A percentile compares a stretch with the other conserved stretches of the same genome.
Conservation (phyloP, 2,329 filamentous ascomycete species). For the Leptosphaerulina australis region DNA sequence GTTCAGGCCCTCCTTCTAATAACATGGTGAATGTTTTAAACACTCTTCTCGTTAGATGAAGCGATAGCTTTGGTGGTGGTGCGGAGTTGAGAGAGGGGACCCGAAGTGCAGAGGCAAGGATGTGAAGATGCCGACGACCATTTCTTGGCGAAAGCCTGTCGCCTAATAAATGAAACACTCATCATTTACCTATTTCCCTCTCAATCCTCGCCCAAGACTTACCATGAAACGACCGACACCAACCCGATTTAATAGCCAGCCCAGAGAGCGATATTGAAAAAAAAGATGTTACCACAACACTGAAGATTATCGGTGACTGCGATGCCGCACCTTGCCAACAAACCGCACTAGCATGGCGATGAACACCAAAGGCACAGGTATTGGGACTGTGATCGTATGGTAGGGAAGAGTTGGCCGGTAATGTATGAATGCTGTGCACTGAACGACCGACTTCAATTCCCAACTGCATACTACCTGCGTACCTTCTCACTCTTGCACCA, state of each 20-base stretch:
- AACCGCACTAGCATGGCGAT: not conserved
- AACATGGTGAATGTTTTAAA: not conserved
- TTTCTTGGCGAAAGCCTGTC: not conserved
- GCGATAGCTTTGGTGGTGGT: constrained; percentile 9
- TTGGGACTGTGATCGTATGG: not conserved
- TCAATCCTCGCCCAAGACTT: not conserved
- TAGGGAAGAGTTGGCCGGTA: not conserved
- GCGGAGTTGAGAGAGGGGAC: constrained; percentile 6
- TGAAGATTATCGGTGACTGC: not conserved
- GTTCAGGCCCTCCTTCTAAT: constrained; percentile 1
- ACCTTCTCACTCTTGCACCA: not conserved
- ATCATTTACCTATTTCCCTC: not conserved
- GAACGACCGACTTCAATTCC: not conserved
- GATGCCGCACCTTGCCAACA: not conserved
- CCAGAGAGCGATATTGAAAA: not conserved
- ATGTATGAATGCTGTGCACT: not conserved
- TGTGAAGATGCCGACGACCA: not conserved
- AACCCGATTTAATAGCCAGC: not conserved
- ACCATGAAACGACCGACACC: not conserved
- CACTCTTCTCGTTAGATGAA: constrained; percentile 10
- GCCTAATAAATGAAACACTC: constrained; percentile 9
- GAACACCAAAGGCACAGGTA: not conserved
- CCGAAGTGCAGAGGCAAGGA: not conserved
- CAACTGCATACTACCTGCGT: not conserved
- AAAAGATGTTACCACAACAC: not conserved